Evolutionary conservation across 1,284 basidiomycete species (phyloP).

Genomic region (Puccinia triticina): DNA sequence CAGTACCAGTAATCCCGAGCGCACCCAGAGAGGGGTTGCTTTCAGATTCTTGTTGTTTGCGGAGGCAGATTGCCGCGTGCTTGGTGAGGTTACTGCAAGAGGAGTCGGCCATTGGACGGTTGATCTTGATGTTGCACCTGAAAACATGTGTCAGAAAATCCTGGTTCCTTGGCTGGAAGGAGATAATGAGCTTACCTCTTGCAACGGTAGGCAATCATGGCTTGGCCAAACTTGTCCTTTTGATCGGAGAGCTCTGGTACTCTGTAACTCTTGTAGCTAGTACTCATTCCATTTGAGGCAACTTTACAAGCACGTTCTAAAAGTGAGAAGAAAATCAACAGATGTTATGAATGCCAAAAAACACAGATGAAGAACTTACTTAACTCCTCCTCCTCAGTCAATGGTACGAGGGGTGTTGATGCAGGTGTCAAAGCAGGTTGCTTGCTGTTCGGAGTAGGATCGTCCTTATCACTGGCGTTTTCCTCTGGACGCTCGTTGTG

Average conservation of each 20-base stretch:
- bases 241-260: background rate
- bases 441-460: too few species aligned
- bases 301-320: background rate
- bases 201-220: slow-evolving; percentile 7
- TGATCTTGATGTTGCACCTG: background rate
- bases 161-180: background rate
- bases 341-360: too few species aligned
- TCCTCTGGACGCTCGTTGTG: too few species aligned
- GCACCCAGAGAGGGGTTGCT: background rate
- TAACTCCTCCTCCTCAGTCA: too few species aligned
- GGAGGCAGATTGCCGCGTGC: background rate
- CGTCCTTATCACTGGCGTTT: too few species aligned
- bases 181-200: background rate
- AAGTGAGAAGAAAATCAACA: background rate
- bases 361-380: too few species aligned
- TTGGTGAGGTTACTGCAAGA: background rate
- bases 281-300: background rate
- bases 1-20: background rate
- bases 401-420: too few species aligned
- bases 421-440: too few species aligned
- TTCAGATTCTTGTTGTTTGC: background rate
- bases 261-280: background rate
- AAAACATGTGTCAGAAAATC: background rate
- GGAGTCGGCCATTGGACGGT: background rate
- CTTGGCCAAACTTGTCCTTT: too few species aligned